Evolutionary conservation across 176 grass and related monocot species (phyloP), one percentile per base, ranked within the genome.

Genomic region (Triticum turgidum): DNA sequence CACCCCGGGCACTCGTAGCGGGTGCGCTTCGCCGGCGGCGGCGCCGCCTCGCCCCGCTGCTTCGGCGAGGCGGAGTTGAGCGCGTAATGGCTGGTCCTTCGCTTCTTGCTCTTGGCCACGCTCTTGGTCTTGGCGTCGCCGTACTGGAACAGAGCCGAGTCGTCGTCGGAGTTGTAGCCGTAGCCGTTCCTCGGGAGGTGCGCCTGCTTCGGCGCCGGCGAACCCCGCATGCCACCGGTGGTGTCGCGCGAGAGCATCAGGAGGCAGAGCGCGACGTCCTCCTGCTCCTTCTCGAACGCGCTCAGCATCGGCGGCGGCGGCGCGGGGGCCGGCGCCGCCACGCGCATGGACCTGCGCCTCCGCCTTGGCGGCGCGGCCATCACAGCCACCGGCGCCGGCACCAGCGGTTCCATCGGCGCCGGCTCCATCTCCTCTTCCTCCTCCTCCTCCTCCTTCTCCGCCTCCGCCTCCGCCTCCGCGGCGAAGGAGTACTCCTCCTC

Each of bases 191-290:
- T 79, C 47, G 51, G 84, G 73, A 67, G 42, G 9, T 25, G 30
- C 62, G 9, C 56, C 27, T 80, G 71, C 82, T 61, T 33, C 5
- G 29, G 65, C 62, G 37, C 39, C 61, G 74, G 63, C 44, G 65
- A 73, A 20, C 62, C 54, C 83, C 88, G 86, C 68, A 67, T 45
- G 58, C 90, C 27, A 14, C 73, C 73, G 73, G 73, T 76, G 65
- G 79, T 76, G 85, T 89, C 87, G 20, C 89, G 85, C 59, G 93
- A 95, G 39, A 95, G 93, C 93, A 91, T 91, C 17, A 95, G 87
- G 18, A 95, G 91, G 68, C 89, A 82, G 71, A 91, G 85, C 30
- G 93, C 93, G 63, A 90, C 91, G 75, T 95, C 91, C 78, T 89
- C 86, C 58, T 69, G 63, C 65, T 91, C 90, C 69, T 82, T 90